Evolutionary conservation across 306 rosid genomes (phyloP), one percentile per base, ranked within the genome.

Genomic region (Crotalaria pallida): DNA sequence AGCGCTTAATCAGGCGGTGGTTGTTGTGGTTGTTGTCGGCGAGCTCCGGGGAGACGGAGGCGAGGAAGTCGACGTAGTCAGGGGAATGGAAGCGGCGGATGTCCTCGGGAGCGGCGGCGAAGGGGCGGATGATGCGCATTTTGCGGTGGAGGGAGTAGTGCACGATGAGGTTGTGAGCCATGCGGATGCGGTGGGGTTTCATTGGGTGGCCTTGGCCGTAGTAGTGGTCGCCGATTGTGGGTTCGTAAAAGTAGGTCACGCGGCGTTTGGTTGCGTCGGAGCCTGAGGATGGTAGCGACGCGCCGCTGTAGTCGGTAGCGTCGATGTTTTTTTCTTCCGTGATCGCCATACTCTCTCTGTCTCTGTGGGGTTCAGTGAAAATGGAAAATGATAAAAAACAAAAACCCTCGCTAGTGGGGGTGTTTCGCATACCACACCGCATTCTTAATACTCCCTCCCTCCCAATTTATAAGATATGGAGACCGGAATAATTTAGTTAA

Each of bases 151-250:
- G 92, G 6, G 81, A 69, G 84, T 89, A 89, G 67, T 86, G 92
- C 16, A 86, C 75, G 79, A 89, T 50, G 65, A 89, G 88, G 12
- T 79, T 84, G 84, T 89, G 96, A 7, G 96, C 89, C 96, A 89
- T 86, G 9, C 92, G 88, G 51, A 89, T 89, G 6, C 96, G 69
- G 41, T 86, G 96, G 27, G 96, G 96, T 19, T 89, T 86, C 96
- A 89, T 89, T 0, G 96, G 92, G 26, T 89, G 96, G 1, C 89
- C 92, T 52, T 86, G 96, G 3, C 96, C 96, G 71, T 89, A 89
- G 80, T 82, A 84, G 76, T 82, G 86, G 11, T 86, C 92, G 6
- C 96, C 96, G 53, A 89, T 85, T 18, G 65, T 73, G 2, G 96
- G 96, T 73, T 89, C 96, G 76, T 86, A 89, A 85, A 89, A 89